A percentile compares a stretch with the other conserved stretches of the same genome.
phyloP scores from a whole-genome alignment of 495 filamentous ascomycete genomes.

The Xylaria acuta region DNA sequence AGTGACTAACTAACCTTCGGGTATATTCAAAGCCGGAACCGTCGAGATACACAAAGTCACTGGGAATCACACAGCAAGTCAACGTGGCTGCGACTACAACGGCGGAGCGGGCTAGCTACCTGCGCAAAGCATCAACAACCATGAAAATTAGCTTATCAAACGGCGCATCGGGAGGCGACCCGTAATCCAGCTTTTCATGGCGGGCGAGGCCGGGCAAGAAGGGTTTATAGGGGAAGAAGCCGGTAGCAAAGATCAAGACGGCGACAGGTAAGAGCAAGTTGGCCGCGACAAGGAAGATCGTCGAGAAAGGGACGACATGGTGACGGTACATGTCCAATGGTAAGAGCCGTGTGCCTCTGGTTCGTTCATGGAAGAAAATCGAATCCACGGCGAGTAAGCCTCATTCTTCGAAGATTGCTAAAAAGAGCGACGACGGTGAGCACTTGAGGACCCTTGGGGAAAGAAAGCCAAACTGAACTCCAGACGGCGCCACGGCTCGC shows the following conservation, averaged over 20 bases:
- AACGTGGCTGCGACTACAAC: conserved; percentile 18
- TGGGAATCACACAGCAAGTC: conserved; percentile 42
- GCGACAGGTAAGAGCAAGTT: conserved; percentile 82
- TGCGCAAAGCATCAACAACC: conserved; percentile 94
- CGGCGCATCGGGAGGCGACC: conserved; percentile 60
- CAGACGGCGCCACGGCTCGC: background rate
- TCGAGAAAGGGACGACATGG: conserved; percentile 44
- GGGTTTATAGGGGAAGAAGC: conserved; percentile 98
- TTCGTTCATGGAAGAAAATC: conserved; percentile 18
- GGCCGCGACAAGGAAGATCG: conserved; percentile 60
- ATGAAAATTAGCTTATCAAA: conserved; percentile 96
- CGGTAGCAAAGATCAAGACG: conserved; percentile 82
- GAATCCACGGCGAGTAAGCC: background rate
- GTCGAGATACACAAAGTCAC: conserved; percentile 91
- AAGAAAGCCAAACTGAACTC: background rate
- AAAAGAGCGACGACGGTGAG: conserved; percentile 13
- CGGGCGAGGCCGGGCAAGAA: conserved; percentile 82
- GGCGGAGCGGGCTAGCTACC: conserved; percentile 56
- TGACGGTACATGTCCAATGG: conserved; percentile 38
- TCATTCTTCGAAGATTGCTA: background rate
- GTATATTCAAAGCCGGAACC: conserved; percentile 86
- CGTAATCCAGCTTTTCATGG: conserved; percentile 59
- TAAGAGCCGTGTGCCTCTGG: background rate
- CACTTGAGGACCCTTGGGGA: background rate
- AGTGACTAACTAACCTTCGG: conserved; percentile 69